Conservation (phyloP, 768 basidiomycete genomes). For the Auriscalpium microsporum region DNA sequence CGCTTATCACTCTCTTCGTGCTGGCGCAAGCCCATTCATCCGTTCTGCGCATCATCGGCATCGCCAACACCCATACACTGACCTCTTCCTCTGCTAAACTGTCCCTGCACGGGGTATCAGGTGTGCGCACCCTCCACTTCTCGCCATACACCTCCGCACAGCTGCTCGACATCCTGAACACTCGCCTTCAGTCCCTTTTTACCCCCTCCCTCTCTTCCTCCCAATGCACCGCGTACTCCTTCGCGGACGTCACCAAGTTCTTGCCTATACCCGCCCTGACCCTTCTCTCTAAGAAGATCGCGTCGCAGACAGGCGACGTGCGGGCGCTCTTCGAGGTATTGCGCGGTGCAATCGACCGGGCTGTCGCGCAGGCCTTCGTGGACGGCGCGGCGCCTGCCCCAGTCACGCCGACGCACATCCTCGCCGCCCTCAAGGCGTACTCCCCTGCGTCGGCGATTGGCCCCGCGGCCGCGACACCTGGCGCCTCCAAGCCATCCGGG, state of each 20-base stretch:
- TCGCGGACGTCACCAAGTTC: conserved; percentile 35
- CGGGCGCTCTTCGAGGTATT: conserved; percentile 73
- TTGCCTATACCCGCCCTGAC: conserved; percentile 56
- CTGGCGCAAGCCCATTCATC: conserved; percentile 48
- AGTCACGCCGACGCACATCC: conserved; percentile 60
- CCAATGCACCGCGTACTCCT: too few species aligned
- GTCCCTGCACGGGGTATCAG: conserved; percentile 20
- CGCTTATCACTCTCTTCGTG: conserved; percentile 56
- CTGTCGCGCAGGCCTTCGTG: conserved; percentile 22
- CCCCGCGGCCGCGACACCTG: conserved; percentile 29
- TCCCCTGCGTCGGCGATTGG: conserved; percentile 24
- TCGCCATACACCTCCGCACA: conserved; percentile 69
- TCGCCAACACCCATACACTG: conserved; percentile 85
- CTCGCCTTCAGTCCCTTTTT: conserved; percentile 50
- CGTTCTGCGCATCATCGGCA: conserved; percentile 65
- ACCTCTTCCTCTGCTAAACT: conserved; percentile 41
- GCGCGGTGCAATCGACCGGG: conserved; percentile 67
- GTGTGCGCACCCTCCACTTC: conserved; percentile 66
- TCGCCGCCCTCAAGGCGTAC: conserved; percentile 69
- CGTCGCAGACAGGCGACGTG: conserved; percentile 77
- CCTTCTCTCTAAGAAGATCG: conserved; percentile 72
- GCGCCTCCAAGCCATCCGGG: conserved; percentile 12
- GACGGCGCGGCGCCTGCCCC: conserved; percentile 23
- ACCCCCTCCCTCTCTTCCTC: conserved; percentile 3
- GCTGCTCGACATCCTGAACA: conserved; percentile 57